Evolutionary conservation across 208 protist species (phyloP).

Genomic region (Herpetomonas samuelpessoai): DNA sequence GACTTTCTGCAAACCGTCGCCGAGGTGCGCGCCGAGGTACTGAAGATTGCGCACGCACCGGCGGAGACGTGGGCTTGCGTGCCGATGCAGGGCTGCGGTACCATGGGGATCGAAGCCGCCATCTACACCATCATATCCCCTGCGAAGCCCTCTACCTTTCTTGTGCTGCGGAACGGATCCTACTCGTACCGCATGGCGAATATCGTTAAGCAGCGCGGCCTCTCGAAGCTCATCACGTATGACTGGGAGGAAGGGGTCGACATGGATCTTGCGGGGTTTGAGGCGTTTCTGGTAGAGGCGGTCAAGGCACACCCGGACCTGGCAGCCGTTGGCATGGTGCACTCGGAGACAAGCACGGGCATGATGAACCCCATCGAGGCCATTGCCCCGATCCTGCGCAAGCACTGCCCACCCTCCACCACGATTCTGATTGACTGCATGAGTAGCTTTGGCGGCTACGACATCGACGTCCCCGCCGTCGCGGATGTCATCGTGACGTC

Average conservation of each 20-base stretch:
- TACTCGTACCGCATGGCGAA: conserved; percentile 55
- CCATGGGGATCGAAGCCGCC: conserved; percentile 56
- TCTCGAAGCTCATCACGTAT: conserved; percentile 14
- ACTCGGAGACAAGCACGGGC: conserved; percentile 67
- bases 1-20: conserved; percentile 39
- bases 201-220: conserved; percentile 40
- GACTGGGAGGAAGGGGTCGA: conserved; percentile 35
- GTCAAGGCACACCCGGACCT: conserved; percentile 10
- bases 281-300: conserved; percentile 7
- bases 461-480: conserved; percentile 32
- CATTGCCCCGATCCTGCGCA: conserved; percentile 29
- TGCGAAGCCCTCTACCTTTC: conserved; percentile 14
- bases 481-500: conserved; percentile 46
- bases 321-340: conserved; percentile 52
- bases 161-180: conserved; percentile 53
- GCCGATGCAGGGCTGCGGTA: conserved; percentile 57
- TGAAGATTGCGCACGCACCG: conserved; percentile 27
- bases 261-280: conserved; percentile 23
- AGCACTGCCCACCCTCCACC: conserved; percentile 24
- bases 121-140: conserved; percentile 38
- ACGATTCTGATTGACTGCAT: conserved; percentile 63
- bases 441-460: conserved; percentile 59
- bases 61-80: conserved; percentile 32
- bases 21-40: conserved; percentile 29
- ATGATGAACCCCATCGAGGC: conserved; percentile 59